Evolutionary conservation across 805 yeast species (phyloP).

Genomic region (Metschnikowia similis): DNA sequence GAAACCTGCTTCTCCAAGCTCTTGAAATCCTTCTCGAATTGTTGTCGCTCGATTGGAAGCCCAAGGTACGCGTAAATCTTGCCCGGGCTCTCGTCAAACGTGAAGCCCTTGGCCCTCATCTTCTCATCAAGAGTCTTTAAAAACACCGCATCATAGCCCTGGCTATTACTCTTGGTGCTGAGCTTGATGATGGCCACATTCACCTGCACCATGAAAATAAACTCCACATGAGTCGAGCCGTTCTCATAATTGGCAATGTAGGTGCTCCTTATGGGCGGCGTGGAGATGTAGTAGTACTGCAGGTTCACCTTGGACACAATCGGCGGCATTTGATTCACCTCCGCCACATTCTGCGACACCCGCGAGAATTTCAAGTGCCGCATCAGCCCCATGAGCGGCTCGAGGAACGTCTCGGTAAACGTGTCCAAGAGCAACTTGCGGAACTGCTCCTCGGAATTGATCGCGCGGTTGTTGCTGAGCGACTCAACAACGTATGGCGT

Average conservation of each 20-base stretch:
- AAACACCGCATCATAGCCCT: slow-evolving; percentile 12
- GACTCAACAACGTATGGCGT: slow-evolving; percentile 18
- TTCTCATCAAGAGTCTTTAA: slow-evolving; percentile 14
- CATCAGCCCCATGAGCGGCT: slow-evolving; percentile 36
- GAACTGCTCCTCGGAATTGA: slow-evolving; percentile 31
- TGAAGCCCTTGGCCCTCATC: slow-evolving; percentile 16
- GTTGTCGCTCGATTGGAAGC: slow-evolving; percentile 11
- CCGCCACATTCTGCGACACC: slow-evolving; percentile 28
- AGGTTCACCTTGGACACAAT: slow-evolving; percentile 16
- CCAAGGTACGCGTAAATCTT: slow-evolving; percentile 10
- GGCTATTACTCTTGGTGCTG: slow-evolving; percentile 10
- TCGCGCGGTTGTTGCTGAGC: slow-evolving; percentile 21
- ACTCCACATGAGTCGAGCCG: slow-evolving; percentile 12
- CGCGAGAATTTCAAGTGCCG: slow-evolving; percentile 26
- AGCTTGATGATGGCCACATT: slow-evolving; percentile 17
- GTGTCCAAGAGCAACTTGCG: slow-evolving; percentile 32
- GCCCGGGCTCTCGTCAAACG: slow-evolving; percentile 14
- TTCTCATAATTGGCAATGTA: slow-evolving; percentile 11
- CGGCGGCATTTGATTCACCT: slow-evolving; percentile 16
- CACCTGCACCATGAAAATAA: slow-evolving; percentile 16
- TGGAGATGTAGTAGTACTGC: slow-evolving; percentile 17
- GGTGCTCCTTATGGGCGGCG: slow-evolving; percentile 14
- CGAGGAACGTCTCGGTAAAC: slow-evolving; percentile 33
- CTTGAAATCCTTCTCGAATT: slow-evolving; percentile 14
- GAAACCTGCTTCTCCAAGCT: slow-evolving; percentile 12